Base-by-base conservation (phyloP, 1,139 yeast genomes). In the Yamadazyma atmosphaerica region DNA sequence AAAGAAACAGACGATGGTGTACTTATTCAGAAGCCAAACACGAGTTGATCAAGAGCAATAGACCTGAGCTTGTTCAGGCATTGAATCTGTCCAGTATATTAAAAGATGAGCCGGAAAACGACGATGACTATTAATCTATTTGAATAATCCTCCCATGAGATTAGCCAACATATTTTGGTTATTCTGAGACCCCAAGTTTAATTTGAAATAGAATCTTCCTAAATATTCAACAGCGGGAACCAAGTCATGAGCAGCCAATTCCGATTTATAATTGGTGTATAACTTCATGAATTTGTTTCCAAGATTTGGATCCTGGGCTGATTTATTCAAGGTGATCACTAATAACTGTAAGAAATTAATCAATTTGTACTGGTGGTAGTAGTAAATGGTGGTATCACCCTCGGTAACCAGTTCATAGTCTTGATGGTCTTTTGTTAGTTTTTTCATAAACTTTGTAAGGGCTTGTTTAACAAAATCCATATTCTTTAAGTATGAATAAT, bases 131-230 rank as follows among this genome's bases (percentile, higher is more conserved):
- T 25, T 6, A 36, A 37, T 18, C 21, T 55, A 72, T 49, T 70
- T 70, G 50, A 87, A 73, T 39, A 89, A 68, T 23, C 89, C 88
- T 16, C 94, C 83, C 95, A 90, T 86, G 68, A 90, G 72, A 53
- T 84, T 88, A 51, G 88, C 92, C 53, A 90, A 65, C 68, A 86
- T 70, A 55, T 88, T 87, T 13, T 72, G 73, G 41, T 77, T 82
- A 36, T 74, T 77, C 37, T 72, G 79, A 13, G 75, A 62, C 11
- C 84, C 86, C 49, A 69, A 49, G 32, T 57, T 58, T 46, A 71
- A 59, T 19, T 55, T 56, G 45, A 63, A 71, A 48, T 67, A 69
- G 23, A 72, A 56, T 36, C 68, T 66, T 3, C 75, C 73, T 41
- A 84, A 56, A 38, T 72, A 75, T 33, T 75, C 80, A 29, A 77